Conservation (phyloP, 2,329 filamentous ascomycete species). For the Fusarium secorum region DNA sequence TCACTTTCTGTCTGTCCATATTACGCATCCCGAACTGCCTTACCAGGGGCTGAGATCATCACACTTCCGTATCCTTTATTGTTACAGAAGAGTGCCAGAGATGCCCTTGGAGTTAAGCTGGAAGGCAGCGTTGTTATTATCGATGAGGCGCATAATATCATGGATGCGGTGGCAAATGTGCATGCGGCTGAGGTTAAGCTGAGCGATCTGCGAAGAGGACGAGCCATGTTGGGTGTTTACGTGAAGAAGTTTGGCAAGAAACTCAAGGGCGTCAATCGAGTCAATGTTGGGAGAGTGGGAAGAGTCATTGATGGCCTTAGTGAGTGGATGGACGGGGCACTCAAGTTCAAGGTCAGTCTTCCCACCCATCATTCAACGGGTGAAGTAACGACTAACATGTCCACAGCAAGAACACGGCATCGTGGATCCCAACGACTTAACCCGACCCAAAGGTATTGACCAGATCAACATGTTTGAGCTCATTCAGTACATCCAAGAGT, state of each 20-base stretch:
- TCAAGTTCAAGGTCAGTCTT: conserved; percentile 55
- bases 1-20: conserved; percentile 88
- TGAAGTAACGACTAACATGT: background rate
- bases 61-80: conserved; percentile 92
- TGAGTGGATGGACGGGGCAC: conserved; percentile 68
- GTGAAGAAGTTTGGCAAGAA: conserved; percentile 87
- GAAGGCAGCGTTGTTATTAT: conserved; percentile 93
- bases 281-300: conserved; percentile 88
- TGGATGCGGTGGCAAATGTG: conserved; percentile 90
- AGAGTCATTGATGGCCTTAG: conserved; percentile 82
- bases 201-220: conserved; percentile 74
- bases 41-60: conserved; percentile 87
- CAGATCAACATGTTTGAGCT: conserved; percentile 95
- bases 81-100: conserved; percentile 84
- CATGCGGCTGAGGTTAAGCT: conserved; percentile 81
- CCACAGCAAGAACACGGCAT: conserved; percentile 64
- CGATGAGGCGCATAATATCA: conserved; percentile 96
- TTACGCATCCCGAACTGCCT: conserved; percentile 87
- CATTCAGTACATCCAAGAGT: conserved; percentile 86
- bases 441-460: conserved; percentile 86
- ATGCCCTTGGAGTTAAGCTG: conserved; percentile 85
- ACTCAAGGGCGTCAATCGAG: conserved; percentile 88
- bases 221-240: conserved; percentile 81
- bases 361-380: too few relatives aligned
- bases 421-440: conserved; percentile 74